Percentiles rank a stretch among this genome's conserved stretches.
phyloP scores from a whole-genome alignment of 768 basidiomycete genomes.

The Termitomyces sp. region DNA sequence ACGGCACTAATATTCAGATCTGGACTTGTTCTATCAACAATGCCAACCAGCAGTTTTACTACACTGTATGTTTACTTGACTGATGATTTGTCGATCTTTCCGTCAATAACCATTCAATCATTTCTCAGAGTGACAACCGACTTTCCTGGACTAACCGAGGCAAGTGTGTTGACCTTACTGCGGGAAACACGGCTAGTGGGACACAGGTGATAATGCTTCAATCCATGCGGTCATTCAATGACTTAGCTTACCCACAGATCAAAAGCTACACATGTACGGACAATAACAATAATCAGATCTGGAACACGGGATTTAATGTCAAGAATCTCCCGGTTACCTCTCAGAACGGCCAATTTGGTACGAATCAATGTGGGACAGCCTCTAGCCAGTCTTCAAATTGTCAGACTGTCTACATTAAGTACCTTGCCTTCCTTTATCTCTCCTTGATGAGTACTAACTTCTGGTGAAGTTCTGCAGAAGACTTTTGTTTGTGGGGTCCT shows the following conservation, averaged over 20 bases:
- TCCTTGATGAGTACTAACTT: not conserved
- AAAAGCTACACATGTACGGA: conserved; percentile 40
- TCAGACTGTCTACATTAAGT: conserved; percentile 68
- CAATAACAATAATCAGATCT: conserved; percentile 42
- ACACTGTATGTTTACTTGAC: not conserved
- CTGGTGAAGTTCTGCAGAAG: conserved; percentile 42
- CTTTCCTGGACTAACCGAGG: conserved; percentile 41
- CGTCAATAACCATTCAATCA: not conserved
- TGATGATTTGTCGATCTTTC: not conserved
- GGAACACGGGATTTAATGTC: conserved; percentile 44
- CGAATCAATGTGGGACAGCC: conserved; percentile 60
- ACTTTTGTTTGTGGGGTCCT: conserved; percentile 72
- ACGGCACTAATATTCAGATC: conserved; percentile 46
- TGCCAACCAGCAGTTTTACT: conserved; percentile 37
- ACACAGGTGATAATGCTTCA: conserved; percentile 15
- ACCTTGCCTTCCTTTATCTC: conserved; percentile 8
- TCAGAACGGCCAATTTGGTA: conserved; percentile 55
- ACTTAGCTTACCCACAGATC: conserved; percentile 22
- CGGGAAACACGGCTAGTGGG: conserved; percentile 34
- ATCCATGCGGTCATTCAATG: not conserved
- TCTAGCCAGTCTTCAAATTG: conserved; percentile 57
- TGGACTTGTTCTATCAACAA: conserved; percentile 41
- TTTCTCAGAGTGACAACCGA: conserved; percentile 24
- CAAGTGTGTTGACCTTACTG: conserved; percentile 44
- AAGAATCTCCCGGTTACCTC: conserved; percentile 36